Evolutionary conservation across 2,329 filamentous ascomycete species (phyloP).

Genomic region (Botryotinia globosa): DNA sequence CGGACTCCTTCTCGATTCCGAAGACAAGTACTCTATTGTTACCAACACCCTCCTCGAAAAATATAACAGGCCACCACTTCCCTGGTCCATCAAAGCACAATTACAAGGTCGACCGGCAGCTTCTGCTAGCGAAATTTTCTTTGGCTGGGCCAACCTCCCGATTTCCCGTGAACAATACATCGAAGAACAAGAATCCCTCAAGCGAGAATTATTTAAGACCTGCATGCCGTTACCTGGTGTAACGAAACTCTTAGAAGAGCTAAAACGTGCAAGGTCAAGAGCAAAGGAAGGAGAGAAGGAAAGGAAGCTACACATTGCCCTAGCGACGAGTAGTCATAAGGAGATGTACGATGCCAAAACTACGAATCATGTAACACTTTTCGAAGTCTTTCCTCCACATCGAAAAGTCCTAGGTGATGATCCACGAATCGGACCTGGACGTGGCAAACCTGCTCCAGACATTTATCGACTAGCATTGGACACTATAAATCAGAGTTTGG

Average conservation of each 20-base stretch:
- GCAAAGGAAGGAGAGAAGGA: constrained; percentile 40
- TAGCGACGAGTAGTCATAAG: constrained; percentile 68
- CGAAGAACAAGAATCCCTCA: constrained; percentile 57
- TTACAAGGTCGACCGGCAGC: constrained; percentile 45
- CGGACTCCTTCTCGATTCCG: constrained; percentile 88
- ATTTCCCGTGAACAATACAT: constrained; percentile 68
- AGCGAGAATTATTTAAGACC: constrained; percentile 68
- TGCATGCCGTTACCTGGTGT: constrained; percentile 80
- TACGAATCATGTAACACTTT: constrained; percentile 49
- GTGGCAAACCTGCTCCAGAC: constrained; percentile 93
- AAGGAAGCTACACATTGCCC: constrained; percentile 62
- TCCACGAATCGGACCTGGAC: constrained; percentile 66
- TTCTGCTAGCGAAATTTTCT: constrained; percentile 58
- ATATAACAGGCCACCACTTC: constrained; percentile 71
- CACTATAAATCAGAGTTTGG: constrained; percentile 75
- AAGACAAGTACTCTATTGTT: constrained; percentile 84
- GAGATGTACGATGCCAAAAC: constrained; percentile 42
- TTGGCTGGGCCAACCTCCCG: constrained; percentile 82
- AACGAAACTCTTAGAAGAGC: constrained; percentile 58
- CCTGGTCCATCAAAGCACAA: constrained; percentile 92
- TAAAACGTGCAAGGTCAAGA: constrained; percentile 41
- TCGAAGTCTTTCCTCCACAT: constrained; percentile 66
- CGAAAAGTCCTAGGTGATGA: constrained; percentile 86
- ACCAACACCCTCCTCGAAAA: constrained; percentile 78
- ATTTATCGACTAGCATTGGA: constrained; percentile 87